Base-by-base conservation (phyloP, 2,329 filamentous ascomycete species). In the Aspergillus aculeatus region DNA sequence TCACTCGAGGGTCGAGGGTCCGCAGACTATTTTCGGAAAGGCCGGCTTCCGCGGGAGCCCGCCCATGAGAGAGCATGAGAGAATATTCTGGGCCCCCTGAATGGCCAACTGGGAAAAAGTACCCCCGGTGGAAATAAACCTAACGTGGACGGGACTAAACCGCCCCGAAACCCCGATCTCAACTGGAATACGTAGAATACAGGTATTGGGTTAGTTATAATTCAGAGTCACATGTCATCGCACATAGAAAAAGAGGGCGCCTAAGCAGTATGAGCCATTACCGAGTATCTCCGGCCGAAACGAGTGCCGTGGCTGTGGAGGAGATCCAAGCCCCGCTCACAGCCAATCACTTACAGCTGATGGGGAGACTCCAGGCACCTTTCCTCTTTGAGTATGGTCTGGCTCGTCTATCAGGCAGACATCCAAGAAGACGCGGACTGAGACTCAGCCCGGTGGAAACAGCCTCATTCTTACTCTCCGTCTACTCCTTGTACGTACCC, bases 391-490 rank as follows among this genome's bases (percentile, higher is more conserved):
- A 61, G 64, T 9, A 54, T 71, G 70, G 71, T 38, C 48, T 59
- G 16, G 6, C 53, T 73, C 67, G 70, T 68, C 72, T 68, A 74
- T 74, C 70, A 76, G 74, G 74, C 74, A 76, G 74, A 75, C 73
- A 73, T 70, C 68, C 58, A 69, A 66, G 60, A 63, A 65, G 38
- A 44, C 38, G 38, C 38, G 38, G 70, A 61, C 65, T 70, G 66
- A 70, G 70, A 61, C 65, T 70, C 67, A 70, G 66, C 66, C 57
- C 62, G 64, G 62, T 61, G 58, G 64, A 62, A 70, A 52, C 57
- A 26, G 54, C 55, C 61, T 31, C 58, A 60, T 53, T 38, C 53
- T 44, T 44, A 44, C 38, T 44, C 14, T 19, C 14, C 32, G 38
- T 44, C 6, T 12, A 44, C 14, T 19, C 16, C 38, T 16, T 19